Evolutionary conservation across 371 early-diverging fungal genomes (phyloP).

Genomic region (Mortierella polycephala): DNA sequence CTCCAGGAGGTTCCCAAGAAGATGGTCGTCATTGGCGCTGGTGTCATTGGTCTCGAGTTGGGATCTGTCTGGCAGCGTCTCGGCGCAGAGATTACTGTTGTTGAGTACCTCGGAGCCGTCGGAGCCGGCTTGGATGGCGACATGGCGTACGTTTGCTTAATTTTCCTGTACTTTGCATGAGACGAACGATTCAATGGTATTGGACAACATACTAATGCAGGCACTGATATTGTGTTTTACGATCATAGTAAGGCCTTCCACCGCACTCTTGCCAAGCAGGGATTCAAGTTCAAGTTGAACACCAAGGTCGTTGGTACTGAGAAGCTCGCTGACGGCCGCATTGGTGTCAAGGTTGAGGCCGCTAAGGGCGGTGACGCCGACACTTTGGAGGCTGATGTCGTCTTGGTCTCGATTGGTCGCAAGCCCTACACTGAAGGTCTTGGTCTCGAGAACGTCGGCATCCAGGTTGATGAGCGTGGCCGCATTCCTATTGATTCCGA

Average conservation of each 20-base stretch:
- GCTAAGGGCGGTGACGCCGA: slow-evolving; percentile 86
- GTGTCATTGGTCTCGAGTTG: slow-evolving; percentile 98
- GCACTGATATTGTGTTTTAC: not conserved
- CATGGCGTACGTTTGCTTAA: slow-evolving; percentile 72
- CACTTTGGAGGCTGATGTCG: slow-evolving; percentile 91
- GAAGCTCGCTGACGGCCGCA: slow-evolving; percentile 85
- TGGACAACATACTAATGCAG: not conserved
- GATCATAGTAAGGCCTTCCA: slow-evolving; percentile 85
- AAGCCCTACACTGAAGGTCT: slow-evolving; percentile 94
- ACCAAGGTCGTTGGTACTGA: slow-evolving; percentile 93
- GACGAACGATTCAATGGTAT: too few relatives aligned
- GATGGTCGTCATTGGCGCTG: slow-evolving; percentile 98
- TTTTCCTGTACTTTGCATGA: too few relatives aligned
- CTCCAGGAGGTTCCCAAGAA: slow-evolving; percentile 94
- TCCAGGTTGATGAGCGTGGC: slow-evolving; percentile 89
- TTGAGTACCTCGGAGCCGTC: slow-evolving; percentile 93
- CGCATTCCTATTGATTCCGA: slow-evolving; percentile 88
- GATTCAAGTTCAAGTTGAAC: slow-evolving; percentile 96
- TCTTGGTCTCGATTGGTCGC: slow-evolving; percentile 95
- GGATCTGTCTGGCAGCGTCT: slow-evolving; percentile 98
- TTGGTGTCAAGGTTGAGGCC: slow-evolving; percentile 91
- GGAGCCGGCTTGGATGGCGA: slow-evolving; percentile 98
- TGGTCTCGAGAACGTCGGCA: slow-evolving; percentile 91
- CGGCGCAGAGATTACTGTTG: slow-evolving; percentile 95
- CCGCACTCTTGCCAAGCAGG: slow-evolving; percentile 92